Evolutionary conservation across 23 red algal genomes (phyloP), one percentile per base, ranked within the genome.

Genomic region (Gracilaria domingensis): DNA sequence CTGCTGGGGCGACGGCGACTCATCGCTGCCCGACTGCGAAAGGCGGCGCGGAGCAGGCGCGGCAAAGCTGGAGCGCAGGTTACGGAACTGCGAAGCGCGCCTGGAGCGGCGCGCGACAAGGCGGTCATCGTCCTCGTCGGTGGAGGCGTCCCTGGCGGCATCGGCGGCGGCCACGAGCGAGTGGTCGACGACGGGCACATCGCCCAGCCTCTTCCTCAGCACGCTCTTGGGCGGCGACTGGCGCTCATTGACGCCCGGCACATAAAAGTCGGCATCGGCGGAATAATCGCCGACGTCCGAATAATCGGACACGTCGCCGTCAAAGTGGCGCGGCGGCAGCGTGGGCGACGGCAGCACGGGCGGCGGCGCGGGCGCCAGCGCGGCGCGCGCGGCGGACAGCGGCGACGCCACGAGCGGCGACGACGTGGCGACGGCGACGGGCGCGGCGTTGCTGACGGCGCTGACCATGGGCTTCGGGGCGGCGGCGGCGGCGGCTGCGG

Each of bases 211-310:
- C 69, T 75, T 75, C 0, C 35, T 2, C 35, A 75, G 39, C 28
- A 75, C 69, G 69, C 69, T 20, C n/a, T 75, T 75, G 69, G 69
- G 69, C 28, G 69, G 69, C 35, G 69, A 75, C 23, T 70, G 34
- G 50, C 11, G 12, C 58, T 79, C 61, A 58, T 89, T 89, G 72
- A 89, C 86, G 21, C 86, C 86, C 36, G 86, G 86, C 39, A 89
- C 70, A 40, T 78, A 89, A 66, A 89, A 89, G 69, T 89, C 86
- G 29, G 50, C 54, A 44, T 89, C 86, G 21, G 69, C 72, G 29
- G 69, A 23, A 45, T 58, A 89, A 23, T 89, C 90, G 0, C 80
- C 90, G 1, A 78, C 90, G 55, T 85, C 90, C 1, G 47, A 77
- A 8, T 85, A 84, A 50, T 85, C 82, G 66, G 56, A 62, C 25